Percentiles rank a stretch among this genome's conserved stretches.
These are phyloP conservation scores for Kurtzmaniella quercitrusa DNA, from an alignment of 1,139 yeast genomes.

Conservation along the genomic window DNA sequence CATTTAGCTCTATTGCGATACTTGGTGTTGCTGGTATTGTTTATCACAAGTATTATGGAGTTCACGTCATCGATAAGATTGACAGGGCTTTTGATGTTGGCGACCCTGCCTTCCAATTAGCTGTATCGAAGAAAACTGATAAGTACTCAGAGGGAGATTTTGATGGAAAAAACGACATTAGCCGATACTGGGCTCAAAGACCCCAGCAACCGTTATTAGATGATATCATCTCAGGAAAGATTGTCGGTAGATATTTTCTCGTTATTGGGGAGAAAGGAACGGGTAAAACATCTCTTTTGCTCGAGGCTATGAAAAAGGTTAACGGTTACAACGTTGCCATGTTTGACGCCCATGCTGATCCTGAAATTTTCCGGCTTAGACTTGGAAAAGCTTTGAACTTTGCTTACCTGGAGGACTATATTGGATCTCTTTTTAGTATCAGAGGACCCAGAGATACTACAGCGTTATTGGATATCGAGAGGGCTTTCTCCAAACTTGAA, in stretches of 20 bases:
- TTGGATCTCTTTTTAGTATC: constrained; percentile 78
- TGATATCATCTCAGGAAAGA: constrained; percentile 59
- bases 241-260: constrained; percentile 65
- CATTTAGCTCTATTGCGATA: constrained; percentile 68
- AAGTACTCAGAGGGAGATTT: constrained; percentile 23
- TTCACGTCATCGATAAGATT: constrained; percentile 63
- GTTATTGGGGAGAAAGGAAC: constrained; percentile 85
- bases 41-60: constrained; percentile 61
- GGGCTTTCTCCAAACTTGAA: constrained; percentile 75
- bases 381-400: constrained; percentile 74
- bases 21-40: constrained; percentile 68
- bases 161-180: constrained; percentile 18
- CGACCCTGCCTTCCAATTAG: constrained; percentile 61
- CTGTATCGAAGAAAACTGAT: constrained; percentile 45
- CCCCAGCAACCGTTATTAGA: constrained; percentile 66
- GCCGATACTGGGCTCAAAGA: constrained; percentile 59
- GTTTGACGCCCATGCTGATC: constrained; percentile 83
- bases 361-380: constrained; percentile 74
- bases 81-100: constrained; percentile 64
- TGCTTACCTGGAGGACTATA: constrained; percentile 74
- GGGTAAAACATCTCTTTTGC: constrained; percentile 71
- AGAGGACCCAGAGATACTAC: constrained; percentile 85
- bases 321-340: constrained; percentile 65
- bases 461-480: constrained; percentile 74
- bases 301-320: constrained; percentile 66